Base-by-base conservation (phyloP, 2,329 filamentous ascomycete genomes). In the Neopestalotiopsis clavispora region DNA sequence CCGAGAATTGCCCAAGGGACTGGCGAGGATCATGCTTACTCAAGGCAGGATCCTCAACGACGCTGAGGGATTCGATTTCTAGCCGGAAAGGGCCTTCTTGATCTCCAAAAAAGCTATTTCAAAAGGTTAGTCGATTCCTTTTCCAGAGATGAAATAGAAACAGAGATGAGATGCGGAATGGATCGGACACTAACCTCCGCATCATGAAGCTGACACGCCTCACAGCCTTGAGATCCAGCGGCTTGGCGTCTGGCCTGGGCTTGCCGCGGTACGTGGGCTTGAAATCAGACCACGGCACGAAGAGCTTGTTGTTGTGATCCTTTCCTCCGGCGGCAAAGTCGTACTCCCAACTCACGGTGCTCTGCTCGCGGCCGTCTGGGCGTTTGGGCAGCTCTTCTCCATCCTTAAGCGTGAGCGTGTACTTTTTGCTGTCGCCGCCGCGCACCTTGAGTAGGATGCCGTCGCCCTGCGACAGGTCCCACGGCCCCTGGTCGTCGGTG, bases 131-230 rank as follows among this genome's bases (percentile, higher is more conserved):
- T 80, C 65, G 23, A 28, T 28, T 28, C 3, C 0, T 28, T 28
- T 28, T 28, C 23, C 23, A 28, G 34, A 38, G 1, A 38, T 1
- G 34, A 38, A 38, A 38, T 7, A 38, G 34, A 38, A 38, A 38
- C 10, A 38, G 10, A 66, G 64, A 64, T 28, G 12, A 17, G 59
- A 65, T 28, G 13, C 62, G 20, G 28, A 28, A 13, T 10, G 57
- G 13, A 14, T 23, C 56, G 4, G n/a, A 9, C 4, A 76, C 82
- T 69, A 79, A 94, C 93, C 93, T 96, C 77, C 94, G 83, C 85
- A 92, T 92, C 93, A 96, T 95, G 69, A 96, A 84, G 65, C 90
- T 91, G 38, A 95, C 82, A 61, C 92, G 84, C 80, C 88, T 91
- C 52, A 96, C 83, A 58, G 83, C 82, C 62, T 82, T 83, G 71